These are phyloP conservation scores for Musa troglodytarum DNA, from an alignment of 176 grass and related monocot genomes.

Conservation along the genomic window DNA sequence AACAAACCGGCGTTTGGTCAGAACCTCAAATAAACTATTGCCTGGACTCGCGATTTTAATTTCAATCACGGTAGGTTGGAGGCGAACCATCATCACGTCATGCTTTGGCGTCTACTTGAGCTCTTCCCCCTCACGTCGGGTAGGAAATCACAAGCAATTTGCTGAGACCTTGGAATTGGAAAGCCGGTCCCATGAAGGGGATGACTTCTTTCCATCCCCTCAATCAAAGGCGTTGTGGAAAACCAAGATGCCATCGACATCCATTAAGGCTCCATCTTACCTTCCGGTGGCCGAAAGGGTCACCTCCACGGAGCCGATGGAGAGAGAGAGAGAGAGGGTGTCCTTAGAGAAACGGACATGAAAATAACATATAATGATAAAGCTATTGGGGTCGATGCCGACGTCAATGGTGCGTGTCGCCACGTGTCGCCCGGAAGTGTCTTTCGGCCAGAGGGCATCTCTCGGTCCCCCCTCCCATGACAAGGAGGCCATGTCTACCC, in stretches of 20 bases:
- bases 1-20: no score
- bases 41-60: no score
- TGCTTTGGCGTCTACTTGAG: no score
- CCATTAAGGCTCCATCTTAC: constrained; percentile 1
- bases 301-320: constrained; percentile 28
- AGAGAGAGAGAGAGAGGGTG: constrained; percentile 10
- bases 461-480: neutral
- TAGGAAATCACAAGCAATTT: neutral
- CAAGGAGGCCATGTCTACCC: neutral
- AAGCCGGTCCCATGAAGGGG: neutral
- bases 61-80: no score
- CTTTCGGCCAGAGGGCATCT: neutral
- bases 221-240: neutral
- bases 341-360: constrained; percentile 38
- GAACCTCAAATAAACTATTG: neutral
- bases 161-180: neutral
- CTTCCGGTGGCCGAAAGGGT: constrained; percentile 13
- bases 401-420: constrained; percentile 1
- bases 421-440: neutral
- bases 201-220: neutral
- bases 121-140: no score
- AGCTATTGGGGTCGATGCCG: neutral
- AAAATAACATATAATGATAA: constrained; percentile 24
- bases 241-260: neutral
- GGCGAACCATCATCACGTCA: no score